These are phyloP conservation scores for Pleomassaria siparia DNA, from an alignment of 2,329 filamentous ascomycete species.

Conservation along the genomic window DNA sequence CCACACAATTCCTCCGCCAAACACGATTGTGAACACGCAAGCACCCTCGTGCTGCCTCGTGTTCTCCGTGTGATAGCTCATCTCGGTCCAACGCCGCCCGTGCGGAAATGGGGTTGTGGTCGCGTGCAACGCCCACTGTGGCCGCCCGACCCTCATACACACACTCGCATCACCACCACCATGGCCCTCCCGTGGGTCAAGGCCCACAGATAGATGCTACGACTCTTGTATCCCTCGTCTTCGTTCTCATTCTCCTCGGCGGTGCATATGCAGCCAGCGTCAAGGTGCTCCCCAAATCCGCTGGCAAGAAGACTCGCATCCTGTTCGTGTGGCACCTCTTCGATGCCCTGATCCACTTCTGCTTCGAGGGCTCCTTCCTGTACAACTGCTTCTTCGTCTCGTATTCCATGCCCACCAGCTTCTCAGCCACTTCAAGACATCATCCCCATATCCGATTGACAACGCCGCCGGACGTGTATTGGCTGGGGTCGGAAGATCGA, in stretches of 20 bases:
- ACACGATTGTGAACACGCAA: neutral
- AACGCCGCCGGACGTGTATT: constrained; percentile 53
- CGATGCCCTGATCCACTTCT: constrained; percentile 86
- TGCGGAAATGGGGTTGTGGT: too few species aligned
- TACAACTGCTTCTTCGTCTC: constrained; percentile 90
- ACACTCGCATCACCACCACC: constrained; percentile 9
- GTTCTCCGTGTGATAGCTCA: neutral
- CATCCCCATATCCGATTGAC: constrained; percentile 41
- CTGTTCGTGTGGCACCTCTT: constrained; percentile 96
- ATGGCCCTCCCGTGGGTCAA: constrained; percentile 49
- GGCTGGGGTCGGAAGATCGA: constrained; percentile 56
- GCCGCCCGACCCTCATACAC: constrained; percentile 6
- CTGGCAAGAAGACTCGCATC: constrained; percentile 63
- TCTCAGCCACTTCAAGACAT: constrained; percentile 28
- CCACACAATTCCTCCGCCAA: neutral
- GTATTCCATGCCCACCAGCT: constrained; percentile 46
- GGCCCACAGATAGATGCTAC: constrained; percentile 47
- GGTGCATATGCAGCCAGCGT: constrained; percentile 54
- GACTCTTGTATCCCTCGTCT: constrained; percentile 58
- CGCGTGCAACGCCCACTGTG: constrained; percentile 4
- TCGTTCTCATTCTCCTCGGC: constrained; percentile 57
- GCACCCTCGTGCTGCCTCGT: neutral
- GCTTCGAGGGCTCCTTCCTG: constrained; percentile 87
- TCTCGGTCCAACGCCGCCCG: neutral
- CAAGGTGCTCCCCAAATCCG: constrained; percentile 54